Evolutionary conservation across 1,284 basidiomycete genomes (phyloP).

Genomic region (Mycena sp.): DNA sequence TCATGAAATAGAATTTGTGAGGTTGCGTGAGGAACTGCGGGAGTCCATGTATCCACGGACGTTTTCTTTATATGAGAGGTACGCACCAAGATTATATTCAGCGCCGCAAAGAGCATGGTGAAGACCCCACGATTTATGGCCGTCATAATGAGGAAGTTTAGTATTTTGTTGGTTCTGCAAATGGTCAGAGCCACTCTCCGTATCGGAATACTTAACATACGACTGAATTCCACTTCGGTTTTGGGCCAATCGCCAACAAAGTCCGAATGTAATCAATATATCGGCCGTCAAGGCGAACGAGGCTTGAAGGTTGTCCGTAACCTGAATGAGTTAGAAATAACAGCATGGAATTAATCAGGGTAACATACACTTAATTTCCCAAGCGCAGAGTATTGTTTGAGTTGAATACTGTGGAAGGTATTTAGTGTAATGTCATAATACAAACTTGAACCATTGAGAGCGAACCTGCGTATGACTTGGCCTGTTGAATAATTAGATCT

Average conservation of each 20-base stretch:
- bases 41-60: not conserved
- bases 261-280: conserved; percentile 7
- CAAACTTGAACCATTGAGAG: not conserved
- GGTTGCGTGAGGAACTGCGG: not conserved
- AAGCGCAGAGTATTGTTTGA: not conserved
- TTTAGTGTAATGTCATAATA: not conserved
- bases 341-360: not conserved
- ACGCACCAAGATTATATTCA: conserved; percentile 1
- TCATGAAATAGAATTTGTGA: not conserved
- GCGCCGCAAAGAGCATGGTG: not conserved
- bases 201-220: not conserved
- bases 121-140: not conserved
- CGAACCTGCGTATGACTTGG: conserved; percentile 4
- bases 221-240: conserved; percentile 12
- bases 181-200: not conserved
- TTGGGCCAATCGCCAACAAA: conserved; percentile 4
- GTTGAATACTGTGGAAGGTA: not conserved
- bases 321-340: not conserved
- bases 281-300: not conserved
- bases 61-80: too few relatives aligned
- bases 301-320: conserved; percentile 7
- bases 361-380: not conserved
- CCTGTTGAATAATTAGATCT: not conserved
- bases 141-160: conserved; percentile 1
- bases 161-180: conserved; percentile 4